Percentiles rank a stretch among this genome's conserved stretches.
These are phyloP conservation scores for Malassezia obtusa DNA, from an alignment of 1,284 basidiomycete species.

Conservation along the genomic window DNA sequence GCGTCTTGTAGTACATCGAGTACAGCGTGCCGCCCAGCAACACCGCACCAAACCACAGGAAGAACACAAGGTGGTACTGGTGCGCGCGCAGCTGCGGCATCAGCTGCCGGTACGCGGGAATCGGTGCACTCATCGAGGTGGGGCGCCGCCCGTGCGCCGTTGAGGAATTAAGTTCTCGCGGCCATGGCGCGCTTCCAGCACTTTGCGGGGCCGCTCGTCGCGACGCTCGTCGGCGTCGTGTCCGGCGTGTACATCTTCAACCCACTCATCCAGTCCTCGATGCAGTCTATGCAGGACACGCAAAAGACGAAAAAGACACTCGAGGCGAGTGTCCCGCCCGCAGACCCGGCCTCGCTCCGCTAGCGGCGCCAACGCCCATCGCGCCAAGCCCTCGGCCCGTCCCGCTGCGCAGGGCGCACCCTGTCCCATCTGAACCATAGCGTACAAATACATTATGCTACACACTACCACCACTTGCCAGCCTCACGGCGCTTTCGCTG, in stretches of 20 bases:
- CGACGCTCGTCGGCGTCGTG: constrained; percentile 9
- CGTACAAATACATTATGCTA: constrained; percentile 10
- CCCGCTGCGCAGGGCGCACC: too few relatives aligned
- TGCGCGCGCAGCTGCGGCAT: not conserved
- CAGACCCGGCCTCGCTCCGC: not conserved
- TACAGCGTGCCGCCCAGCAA: not conserved
- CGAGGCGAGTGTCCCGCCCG: not conserved
- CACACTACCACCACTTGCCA: constrained; percentile 30
- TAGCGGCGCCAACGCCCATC: too few relatives aligned
- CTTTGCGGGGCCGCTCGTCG: not conserved
- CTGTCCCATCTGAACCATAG: too few relatives aligned
- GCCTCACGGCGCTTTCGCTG: constrained; percentile 24
- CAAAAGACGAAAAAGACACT: not conserved
- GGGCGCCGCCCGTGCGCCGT: not conserved
- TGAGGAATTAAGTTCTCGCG: not conserved
- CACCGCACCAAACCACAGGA: not conserved
- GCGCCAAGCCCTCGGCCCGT: too few relatives aligned
- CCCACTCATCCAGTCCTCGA: constrained; percentile 8
- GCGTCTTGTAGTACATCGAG: not conserved
- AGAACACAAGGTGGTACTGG: constrained; percentile 4
- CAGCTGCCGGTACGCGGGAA: not conserved
- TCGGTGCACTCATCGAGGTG: not conserved
- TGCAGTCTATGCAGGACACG: not conserved
- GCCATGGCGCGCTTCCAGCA: not conserved
- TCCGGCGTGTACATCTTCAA: constrained; percentile 18